Evolutionary conservation across 2,329 filamentous ascomycete genomes (phyloP), one percentile per base, ranked within the genome.

Genomic region (Thyridium curvatum): DNA sequence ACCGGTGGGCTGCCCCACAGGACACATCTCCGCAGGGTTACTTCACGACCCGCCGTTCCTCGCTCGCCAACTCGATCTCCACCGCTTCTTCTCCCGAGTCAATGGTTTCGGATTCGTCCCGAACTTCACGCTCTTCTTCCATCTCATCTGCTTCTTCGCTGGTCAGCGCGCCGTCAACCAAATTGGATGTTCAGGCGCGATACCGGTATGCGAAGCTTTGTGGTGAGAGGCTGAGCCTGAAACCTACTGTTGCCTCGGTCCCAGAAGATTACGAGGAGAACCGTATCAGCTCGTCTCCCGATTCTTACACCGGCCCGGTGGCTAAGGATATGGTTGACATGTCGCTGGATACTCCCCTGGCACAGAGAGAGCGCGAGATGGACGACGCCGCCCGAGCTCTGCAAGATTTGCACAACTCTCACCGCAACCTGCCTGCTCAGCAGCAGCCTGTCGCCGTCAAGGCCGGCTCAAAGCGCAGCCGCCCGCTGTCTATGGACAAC

Each of bases 51-150:
- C 77, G 78, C 43, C 76, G 77, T 44, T 79, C 77, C 12, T 82
- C 78, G 13, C 71, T 82, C 43, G 77, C 77, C 54, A 79, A 72
- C 52, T 79, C 78, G 14, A 64, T 78, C 49, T 82, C 78, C 18
- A 75, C 74, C 21, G 71, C 73, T 28, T 82, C 79, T 42, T 82
- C 79, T 18, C 79, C 79, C 45, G 78, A 82, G 53, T 82, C 79
- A 40, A 82, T 82, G 77, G 61, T 82, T 34, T 82, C 79, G 42
- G 79, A 82, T 53, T 65, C 68, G 41, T 81, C 73, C 42, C 71
- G 71, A 44, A 69, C 76, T 46, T 82, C 78, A 47, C 75, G 77
- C 56, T 79, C 76, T 38, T 81, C 78, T 54, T 82, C 77, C 14
- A 76, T 79, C 60, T 81, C 77, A 41, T 79, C 77, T 53, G 69